Conservation (phyloP, 2,329 filamentous ascomycete genomes). For the Neonectria coccinea region DNA sequence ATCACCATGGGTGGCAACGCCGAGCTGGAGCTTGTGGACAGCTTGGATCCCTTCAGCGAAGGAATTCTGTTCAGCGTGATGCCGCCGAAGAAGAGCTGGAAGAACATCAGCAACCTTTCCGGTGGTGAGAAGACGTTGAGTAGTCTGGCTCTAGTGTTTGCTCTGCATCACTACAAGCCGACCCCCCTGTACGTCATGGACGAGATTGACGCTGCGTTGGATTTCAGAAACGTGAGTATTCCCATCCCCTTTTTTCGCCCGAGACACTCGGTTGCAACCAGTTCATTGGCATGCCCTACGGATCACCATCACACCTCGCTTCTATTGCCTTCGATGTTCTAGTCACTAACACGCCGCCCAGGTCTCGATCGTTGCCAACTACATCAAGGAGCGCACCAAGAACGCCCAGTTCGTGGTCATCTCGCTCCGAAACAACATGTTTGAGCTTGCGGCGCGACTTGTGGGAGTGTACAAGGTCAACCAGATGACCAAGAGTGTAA, state of each 20-base stretch:
- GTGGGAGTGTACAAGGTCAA: constrained; percentile 99
- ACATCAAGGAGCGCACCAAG: constrained; percentile 99
- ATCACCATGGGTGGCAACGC: constrained; percentile 99
- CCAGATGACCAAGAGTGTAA: constrained; percentile 96
- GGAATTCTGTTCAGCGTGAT: constrained; percentile 98
- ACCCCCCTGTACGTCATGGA: constrained; percentile 99
- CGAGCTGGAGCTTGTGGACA: constrained; percentile 96
- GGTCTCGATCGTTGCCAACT: constrained; percentile 97
- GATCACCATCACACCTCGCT: constrained; percentile 32
- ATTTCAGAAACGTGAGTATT: constrained; percentile 92
- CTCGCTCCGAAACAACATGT: constrained; percentile 98
- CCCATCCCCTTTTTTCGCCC: constrained; percentile 23
- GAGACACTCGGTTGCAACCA: constrained; percentile 43
- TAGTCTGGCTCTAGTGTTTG: constrained; percentile 95
- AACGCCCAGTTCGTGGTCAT: constrained; percentile 99
- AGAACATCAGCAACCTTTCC: constrained; percentile 96
- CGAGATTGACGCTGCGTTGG: constrained; percentile 97
- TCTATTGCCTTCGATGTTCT: constrained; percentile 26
- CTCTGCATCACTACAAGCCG: constrained; percentile 96
- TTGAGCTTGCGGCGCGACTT: constrained; percentile 93
- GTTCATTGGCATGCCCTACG: constrained; percentile 24
- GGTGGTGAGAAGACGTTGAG: constrained; percentile 98
- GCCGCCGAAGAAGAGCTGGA: constrained; percentile 99
- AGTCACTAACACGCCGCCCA: constrained; percentile 52
- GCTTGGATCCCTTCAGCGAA: constrained; percentile 94